Evolutionary conservation across 2,329 filamentous ascomycete genomes (phyloP).

Genomic region (Diaporthe citrichinensis): DNA sequence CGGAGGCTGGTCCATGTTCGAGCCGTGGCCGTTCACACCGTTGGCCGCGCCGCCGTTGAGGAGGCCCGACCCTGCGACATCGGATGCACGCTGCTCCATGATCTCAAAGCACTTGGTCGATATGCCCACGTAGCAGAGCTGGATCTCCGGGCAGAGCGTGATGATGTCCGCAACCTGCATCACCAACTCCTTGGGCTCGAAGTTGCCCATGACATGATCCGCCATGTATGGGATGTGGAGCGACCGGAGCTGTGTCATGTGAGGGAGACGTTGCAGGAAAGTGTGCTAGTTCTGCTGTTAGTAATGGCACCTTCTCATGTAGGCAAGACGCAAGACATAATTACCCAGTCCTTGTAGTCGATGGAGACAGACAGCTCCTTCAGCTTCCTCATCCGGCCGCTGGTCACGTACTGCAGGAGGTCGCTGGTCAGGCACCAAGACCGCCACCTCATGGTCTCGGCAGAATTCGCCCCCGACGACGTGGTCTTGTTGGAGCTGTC

Average conservation of each 20-base stretch:
- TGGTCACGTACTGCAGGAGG: slow-evolving; percentile 80
- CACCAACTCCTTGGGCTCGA: slow-evolving; percentile 78
- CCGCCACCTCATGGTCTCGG: slow-evolving; percentile 67
- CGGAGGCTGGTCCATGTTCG: slow-evolving; percentile 41
- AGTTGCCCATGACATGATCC: slow-evolving; percentile 68
- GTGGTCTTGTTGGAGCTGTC: slow-evolving; percentile 74
- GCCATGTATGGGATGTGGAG: slow-evolving; percentile 79
- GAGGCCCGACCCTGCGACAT: slow-evolving; percentile 49
- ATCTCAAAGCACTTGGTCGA: slow-evolving; percentile 87
- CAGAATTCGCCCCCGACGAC: slow-evolving; percentile 48
- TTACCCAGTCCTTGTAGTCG: slow-evolving; percentile 83
- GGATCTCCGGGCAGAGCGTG: slow-evolving; percentile 80
- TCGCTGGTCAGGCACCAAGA: slow-evolving; percentile 81
- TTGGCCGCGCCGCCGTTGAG: slow-evolving; percentile 40
- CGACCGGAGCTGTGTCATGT: slow-evolving; percentile 78
- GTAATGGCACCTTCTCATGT: slow-evolving; percentile 8
- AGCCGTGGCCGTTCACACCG: slow-evolving; percentile 34
- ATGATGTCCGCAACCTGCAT: slow-evolving; percentile 85
- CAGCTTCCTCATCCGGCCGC: slow-evolving; percentile 80
- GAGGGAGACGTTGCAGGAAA: slow-evolving; percentile 81
- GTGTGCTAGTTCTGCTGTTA: slow-evolving; percentile 70
- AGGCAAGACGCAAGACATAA: slow-evolving; percentile 51
- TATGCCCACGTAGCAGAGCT: slow-evolving; percentile 83
- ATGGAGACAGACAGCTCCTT: slow-evolving; percentile 80
- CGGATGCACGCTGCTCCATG: slow-evolving; percentile 71